phyloP scores from a whole-genome alignment of 2,329 filamentous ascomycete species.

The Triangularia setosa region DNA sequence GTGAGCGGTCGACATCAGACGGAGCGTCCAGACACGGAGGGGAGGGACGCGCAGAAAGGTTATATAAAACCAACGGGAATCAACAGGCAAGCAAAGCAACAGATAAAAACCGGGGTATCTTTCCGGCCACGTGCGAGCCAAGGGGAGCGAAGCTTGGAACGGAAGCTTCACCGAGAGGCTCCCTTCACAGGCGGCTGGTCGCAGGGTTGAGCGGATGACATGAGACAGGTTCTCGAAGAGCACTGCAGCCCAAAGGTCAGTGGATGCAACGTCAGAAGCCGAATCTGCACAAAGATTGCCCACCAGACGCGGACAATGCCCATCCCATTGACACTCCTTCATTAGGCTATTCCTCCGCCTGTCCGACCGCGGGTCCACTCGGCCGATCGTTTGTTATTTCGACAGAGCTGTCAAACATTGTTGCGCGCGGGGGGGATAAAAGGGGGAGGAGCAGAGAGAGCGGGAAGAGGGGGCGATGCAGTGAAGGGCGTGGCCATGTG shows the following conservation, averaged over 20 bases:
- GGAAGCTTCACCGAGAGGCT: constrained; percentile 9
- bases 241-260: not conserved
- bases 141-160: not conserved
- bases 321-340: not conserved
- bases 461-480: not conserved
- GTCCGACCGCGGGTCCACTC: not conserved
- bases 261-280: not conserved
- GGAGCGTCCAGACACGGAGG: not conserved
- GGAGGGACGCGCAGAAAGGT: not conserved
- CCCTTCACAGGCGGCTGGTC: not conserved
- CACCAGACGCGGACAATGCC: too few species aligned
- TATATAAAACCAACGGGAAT: not conserved
- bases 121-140: constrained; percentile 16
- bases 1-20: not conserved
- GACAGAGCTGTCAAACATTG: not conserved
- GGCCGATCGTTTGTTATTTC: not conserved
- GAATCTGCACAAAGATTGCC: too few species aligned
- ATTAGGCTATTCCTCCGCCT: constrained; percentile 14
- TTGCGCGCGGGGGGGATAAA: not conserved
- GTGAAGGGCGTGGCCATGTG: not conserved
- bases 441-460: not conserved
- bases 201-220: not conserved
- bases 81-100: not conserved
- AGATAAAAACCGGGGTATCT: not conserved
- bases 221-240: not conserved